Conservation (phyloP, 106 monocot species). For the Hemerocallis citrina region DNA sequence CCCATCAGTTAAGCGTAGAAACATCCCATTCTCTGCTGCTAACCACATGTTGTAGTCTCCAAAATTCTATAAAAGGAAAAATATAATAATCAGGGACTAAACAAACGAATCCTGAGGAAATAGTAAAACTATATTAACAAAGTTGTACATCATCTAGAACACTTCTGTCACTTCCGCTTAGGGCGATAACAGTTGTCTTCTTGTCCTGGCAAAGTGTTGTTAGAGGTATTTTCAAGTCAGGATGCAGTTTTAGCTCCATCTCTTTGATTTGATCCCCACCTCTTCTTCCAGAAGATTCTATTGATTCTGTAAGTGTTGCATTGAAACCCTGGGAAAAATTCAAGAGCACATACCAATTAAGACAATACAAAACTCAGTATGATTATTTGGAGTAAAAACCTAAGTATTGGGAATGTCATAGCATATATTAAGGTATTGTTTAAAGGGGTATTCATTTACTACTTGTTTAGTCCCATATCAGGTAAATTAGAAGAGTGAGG, state of each 20-base stretch:
- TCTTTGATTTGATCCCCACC: conserved; percentile 99
- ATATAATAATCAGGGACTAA: neutral
- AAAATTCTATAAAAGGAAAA: conserved; percentile 75
- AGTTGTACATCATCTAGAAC: conserved; percentile 77
- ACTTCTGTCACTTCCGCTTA: conserved; percentile 96
- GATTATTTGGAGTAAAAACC: no score
- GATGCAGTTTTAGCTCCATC: conserved; percentile 97
- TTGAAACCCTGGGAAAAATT: conserved; percentile 89
- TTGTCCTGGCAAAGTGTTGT: conserved; percentile 64
- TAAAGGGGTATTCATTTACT: no score
- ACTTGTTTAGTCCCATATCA: no score
- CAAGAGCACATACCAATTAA: no score
- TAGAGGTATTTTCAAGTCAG: conserved; percentile 74
- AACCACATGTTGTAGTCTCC: conserved; percentile 95
- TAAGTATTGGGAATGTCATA: no score
- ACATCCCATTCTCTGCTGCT: conserved; percentile 99
- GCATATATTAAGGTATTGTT: no score
- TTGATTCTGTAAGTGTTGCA: conserved; percentile 83
- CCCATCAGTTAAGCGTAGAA: conserved; percentile 76
- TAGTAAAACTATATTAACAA: no score
- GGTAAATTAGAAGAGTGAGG: no score
- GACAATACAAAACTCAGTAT: no score
- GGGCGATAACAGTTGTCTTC: conserved; percentile 80
- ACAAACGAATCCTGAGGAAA: no score
- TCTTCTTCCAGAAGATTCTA: conserved; percentile 88